phyloP scores from a whole-genome alignment of 1,139 yeast genomes.

The Yamadazyma diospyri region DNA sequence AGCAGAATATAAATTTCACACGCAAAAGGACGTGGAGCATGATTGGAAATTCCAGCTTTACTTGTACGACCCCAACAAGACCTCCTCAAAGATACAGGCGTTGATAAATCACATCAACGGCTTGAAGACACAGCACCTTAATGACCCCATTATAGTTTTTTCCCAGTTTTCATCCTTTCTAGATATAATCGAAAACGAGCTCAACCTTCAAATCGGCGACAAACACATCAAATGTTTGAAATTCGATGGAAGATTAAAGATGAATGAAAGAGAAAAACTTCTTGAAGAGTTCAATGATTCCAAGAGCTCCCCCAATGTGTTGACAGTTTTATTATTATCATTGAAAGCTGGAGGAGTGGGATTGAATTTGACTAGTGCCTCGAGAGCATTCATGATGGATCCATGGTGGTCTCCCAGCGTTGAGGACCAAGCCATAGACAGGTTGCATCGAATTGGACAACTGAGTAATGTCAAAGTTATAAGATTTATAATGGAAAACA shows the following conservation, averaged over 20 bases:
- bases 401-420: conserved; percentile 98
- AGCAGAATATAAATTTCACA: conserved; percentile 35
- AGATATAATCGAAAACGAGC: conserved; percentile 67
- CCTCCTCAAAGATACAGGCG: conserved; percentile 76
- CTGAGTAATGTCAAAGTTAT: conserved; percentile 65
- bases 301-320: conserved; percentile 24
- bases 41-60: conserved; percentile 32
- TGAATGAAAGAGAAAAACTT: conserved; percentile 63
- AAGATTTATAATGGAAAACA: conserved; percentile 75
- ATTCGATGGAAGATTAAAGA: conserved; percentile 77
- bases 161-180: conserved; percentile 87
- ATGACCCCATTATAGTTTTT: conserved; percentile 79
- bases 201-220: conserved; percentile 36
- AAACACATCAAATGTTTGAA: conserved; percentile 37
- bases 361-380: conserved; percentile 80
- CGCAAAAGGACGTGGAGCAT: conserved; percentile 18
- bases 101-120: conserved; percentile 55
- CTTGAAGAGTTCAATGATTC: conserved; percentile 49
- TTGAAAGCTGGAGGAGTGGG: conserved; percentile 97
- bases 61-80: conserved; percentile 46
- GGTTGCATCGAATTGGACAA: conserved; percentile 92
- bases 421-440: conserved; percentile 93
- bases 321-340: conserved; percentile 65
- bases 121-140: conserved; percentile 52
- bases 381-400: conserved; percentile 87